Base-by-base conservation (phyloP, 345 rosid species). In the Gossypioides kirkii region DNA sequence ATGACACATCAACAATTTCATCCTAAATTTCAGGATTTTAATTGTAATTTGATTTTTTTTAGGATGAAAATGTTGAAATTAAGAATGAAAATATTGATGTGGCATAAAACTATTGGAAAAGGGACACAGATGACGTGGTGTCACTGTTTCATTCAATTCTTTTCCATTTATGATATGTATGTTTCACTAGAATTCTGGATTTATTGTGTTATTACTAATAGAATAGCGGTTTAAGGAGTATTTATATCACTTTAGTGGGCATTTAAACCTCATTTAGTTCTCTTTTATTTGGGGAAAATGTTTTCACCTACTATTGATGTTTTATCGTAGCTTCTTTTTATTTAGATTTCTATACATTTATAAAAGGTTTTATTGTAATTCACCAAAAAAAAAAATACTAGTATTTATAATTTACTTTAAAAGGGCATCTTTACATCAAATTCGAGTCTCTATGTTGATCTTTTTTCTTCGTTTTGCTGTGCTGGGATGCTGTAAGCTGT, bases 131-230 rank as follows among this genome's bases (percentile, higher is more conserved):
- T n/a, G n/a, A n/a, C n/a, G n/a, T n/a, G n/a, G n/a, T n/a, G n/a
- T n/a, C n/a, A n/a, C n/a, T n/a, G n/a, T n/a, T n/a, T n/a, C n/a
- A n/a, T n/a, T n/a, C n/a, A n/a, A n/a, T n/a, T n/a, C n/a, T n/a
- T n/a, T n/a, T n/a, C n/a, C n/a, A n/a, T n/a, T n/a, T n/a, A 67
- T 23, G 71, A 46, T 55, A 47, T 67, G 20, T 8, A 67, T 46
- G 38, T 22, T 66, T 23, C 10, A 25, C 42, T 8, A 3, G 55
- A 66, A 46, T 13, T 22, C 6, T 66, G 55, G 20, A 45, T 28
- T 66, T 66, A 4, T 64, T 64, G 69, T 18, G 50, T 42, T 10
- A 14, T 45, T 22, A n/a, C 25, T 43, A 13, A 65, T 45, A 43
- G 43, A 42, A 18, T 13, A 64, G 52, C 6, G 32, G 11, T 42